Base-by-base conservation (phyloP, 2,329 filamentous ascomycete genomes). In the Aulographum hederae region DNA sequence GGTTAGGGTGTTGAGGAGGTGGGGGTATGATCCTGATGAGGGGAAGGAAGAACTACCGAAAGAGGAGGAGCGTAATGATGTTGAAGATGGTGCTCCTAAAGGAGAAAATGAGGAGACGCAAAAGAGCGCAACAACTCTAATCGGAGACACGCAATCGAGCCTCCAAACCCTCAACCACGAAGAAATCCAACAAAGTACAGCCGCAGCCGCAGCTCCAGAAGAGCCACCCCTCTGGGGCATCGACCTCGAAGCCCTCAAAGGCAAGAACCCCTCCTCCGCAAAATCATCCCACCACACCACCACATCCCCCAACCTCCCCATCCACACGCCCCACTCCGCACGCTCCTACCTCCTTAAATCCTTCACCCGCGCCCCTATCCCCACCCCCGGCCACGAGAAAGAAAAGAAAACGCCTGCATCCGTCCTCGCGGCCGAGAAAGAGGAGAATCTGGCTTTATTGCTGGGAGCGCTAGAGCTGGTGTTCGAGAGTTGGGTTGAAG, bases 401-500 rank as follows among this genome's bases (percentile, higher is more conserved):
- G 41, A 47, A 4, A 70, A 67, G 50, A 73, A 66, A 47, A 67
- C 59, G 44, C 65, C 67, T 2, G 50, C 52, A 3, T 58, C 63
- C 31, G 58, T 58, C 6, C 41, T 65, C 8, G 63, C 67, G 13
- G 57, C 61, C 2, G 69, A 80, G 45, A 80, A 70, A 42, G 70
- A 77, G 42, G 62, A 67, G 34, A 84, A 82, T 42, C 55, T 89
- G 1, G 70, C 69, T 0, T 54, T 75, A 34, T 51, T 91, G 3
- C 58, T 92, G 0, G 74, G 69, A 3, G 73, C 78, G 0, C 56
- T 92, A 34, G 67, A 84, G 38, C 48, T 81, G 14, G 49, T 91
- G 1, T 84, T 72, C 43, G 60, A 65, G 29, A 86, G 79, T 37
- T 92, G 82, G 84, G n/a, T n/a, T n/a, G n/a, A n/a, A n/a, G n/a